These are phyloP conservation scores for Aotearoamyces nothofagi DNA, from an alignment of 2,329 filamentous ascomycete species.

Conservation along the genomic window DNA sequence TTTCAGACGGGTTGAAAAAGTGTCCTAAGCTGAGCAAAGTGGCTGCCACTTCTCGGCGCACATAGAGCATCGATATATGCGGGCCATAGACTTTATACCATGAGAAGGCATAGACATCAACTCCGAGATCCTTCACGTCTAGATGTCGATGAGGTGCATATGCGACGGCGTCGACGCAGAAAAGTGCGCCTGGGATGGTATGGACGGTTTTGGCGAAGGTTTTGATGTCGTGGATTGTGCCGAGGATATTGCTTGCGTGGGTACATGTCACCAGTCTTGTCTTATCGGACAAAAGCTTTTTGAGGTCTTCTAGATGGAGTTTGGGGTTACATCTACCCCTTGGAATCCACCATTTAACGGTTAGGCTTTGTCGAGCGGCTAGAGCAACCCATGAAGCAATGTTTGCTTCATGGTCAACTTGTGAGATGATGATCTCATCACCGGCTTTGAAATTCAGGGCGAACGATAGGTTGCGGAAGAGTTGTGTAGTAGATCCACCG, in stretches of 20 bases:
- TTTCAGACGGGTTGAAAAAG: constrained; percentile 47
- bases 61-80: constrained; percentile 58
- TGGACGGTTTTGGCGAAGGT: constrained; percentile 36
- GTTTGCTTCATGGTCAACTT: constrained; percentile 66
- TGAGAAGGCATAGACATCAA: constrained; percentile 64
- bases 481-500: constrained; percentile 60
- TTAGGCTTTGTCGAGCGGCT: constrained; percentile 41
- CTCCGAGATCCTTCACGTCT: constrained; percentile 51
- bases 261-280: constrained; percentile 61
- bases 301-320: constrained; percentile 40
- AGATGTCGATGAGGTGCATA: constrained; percentile 59
- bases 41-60: constrained; percentile 36
- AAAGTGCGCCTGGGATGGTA: constrained; percentile 34
- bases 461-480: constrained; percentile 55
- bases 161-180: constrained; percentile 64
- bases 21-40: constrained; percentile 43
- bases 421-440: constrained; percentile 56
- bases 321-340: constrained; percentile 34
- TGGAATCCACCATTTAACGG: constrained; percentile 56
- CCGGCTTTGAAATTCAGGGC: constrained; percentile 35
- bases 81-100: constrained; percentile 78
- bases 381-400: constrained; percentile 59
- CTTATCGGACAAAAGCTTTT: constrained; percentile 40
- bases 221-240: constrained; percentile 50
- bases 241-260: constrained; percentile 60